Evolutionary conservation across 805 yeast genomes (phyloP).

Genomic region (Wickerhamomyces canadensis): DNA sequence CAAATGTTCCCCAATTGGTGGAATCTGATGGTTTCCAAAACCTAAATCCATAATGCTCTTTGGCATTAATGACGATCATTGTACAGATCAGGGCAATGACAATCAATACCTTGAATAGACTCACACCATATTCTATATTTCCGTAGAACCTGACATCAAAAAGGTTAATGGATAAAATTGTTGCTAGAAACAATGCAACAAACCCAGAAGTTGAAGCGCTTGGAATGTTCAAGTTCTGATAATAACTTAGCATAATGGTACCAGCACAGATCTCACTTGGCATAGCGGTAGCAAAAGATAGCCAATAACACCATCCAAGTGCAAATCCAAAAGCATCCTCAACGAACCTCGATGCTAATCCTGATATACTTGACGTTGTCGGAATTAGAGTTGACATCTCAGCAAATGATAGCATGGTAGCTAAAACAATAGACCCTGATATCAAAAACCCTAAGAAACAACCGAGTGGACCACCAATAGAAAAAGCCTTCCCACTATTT

Average conservation of each 20-base stretch:
- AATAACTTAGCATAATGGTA: conserved; percentile 68
- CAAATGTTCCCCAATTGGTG: conserved; percentile 46
- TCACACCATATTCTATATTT: conserved; percentile 62
- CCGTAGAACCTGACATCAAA: conserved; percentile 71
- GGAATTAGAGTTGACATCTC: conserved; percentile 80
- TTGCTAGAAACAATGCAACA: conserved; percentile 49
- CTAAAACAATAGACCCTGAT: conserved; percentile 59
- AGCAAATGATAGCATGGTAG: conserved; percentile 70
- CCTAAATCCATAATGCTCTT: conserved; percentile 51
- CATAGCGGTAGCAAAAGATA: conserved; percentile 63
- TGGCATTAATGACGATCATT: conserved; percentile 57
- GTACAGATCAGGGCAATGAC: conserved; percentile 51
- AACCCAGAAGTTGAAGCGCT: conserved; percentile 56
- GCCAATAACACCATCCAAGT: conserved; percentile 68
- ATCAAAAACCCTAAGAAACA: conserved; percentile 60
- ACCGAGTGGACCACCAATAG: conserved; percentile 75
- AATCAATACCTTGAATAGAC: conserved; percentile 50
- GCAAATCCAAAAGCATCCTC: conserved; percentile 77
- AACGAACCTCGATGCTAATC: conserved; percentile 67
- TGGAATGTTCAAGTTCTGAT: conserved; percentile 47
- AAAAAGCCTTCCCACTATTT: conserved; percentile 66
- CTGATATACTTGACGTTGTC: conserved; percentile 73
- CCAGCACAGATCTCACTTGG: conserved; percentile 82
- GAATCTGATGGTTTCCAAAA: conserved; percentile 61
- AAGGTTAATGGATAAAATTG: conserved; percentile 46